These are phyloP conservation scores for Apophysomyces sp. DNA, from an alignment of 371 early-diverging fungal species.

Conservation along the genomic window DNA sequence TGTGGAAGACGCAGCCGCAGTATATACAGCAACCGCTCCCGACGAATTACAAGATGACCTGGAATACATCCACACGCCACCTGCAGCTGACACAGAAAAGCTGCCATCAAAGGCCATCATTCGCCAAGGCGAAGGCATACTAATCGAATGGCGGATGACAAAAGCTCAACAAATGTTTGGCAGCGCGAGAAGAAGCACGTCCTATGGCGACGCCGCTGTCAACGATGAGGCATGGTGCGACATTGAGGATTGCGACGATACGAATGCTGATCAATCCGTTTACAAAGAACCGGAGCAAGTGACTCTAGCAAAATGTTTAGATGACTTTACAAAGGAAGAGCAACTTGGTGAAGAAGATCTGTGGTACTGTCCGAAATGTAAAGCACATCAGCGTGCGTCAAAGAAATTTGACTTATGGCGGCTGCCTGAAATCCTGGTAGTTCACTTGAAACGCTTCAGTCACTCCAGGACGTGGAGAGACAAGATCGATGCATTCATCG, in stretches of 20 bases:
- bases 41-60: background rate
- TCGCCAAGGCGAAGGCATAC: constrained; percentile 44
- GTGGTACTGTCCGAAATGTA: constrained; percentile 87
- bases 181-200: background rate
- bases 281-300: constrained; percentile 36
- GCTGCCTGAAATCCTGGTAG: constrained; percentile 84
- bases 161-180: constrained; percentile 33
- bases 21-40: background rate
- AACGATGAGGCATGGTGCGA: constrained; percentile 27
- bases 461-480: constrained; percentile 73
- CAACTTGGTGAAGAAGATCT: constrained; percentile 77
- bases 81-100: constrained; percentile 7
- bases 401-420: constrained; percentile 88
- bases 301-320: constrained; percentile 73
- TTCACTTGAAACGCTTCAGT: constrained; percentile 91
- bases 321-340: constrained; percentile 82
- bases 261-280: constrained; percentile 11
- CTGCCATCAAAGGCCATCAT: constrained; percentile 19
- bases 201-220: constrained; percentile 7
- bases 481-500: constrained; percentile 84
- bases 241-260: constrained; percentile 24
- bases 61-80: background rate
- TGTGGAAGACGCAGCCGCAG: constrained; percentile 10
- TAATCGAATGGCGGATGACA: constrained; percentile 23
- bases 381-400: constrained; percentile 74